Evolutionary conservation across 2,329 filamentous ascomycete species (phyloP).

Genomic region (Juglanconis juglandina): DNA sequence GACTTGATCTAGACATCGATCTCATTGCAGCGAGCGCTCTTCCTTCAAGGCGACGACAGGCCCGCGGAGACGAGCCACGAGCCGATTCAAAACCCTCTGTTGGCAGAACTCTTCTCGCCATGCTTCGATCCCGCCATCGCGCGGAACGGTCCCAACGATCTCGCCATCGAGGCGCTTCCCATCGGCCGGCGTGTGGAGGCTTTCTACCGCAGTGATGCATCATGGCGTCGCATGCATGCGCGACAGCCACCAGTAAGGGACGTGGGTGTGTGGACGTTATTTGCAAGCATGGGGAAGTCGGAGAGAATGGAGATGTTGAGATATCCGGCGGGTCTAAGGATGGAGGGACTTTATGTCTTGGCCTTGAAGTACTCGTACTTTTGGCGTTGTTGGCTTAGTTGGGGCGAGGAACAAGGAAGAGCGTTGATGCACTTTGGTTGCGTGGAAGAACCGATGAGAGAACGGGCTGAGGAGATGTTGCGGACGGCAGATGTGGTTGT

Average conservation of each 20-base stretch:
- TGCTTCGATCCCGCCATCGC: background rate
- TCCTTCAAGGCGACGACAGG: background rate
- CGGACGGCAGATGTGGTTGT: background rate
- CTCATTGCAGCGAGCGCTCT: background rate
- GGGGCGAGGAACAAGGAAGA: background rate
- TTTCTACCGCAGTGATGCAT: background rate
- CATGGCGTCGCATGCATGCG: conserved; percentile 1
- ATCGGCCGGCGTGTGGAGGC: background rate
- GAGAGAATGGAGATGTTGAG: background rate
- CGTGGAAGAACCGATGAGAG: background rate
- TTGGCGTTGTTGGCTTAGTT: background rate
- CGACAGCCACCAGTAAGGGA: background rate
- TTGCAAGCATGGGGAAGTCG: background rate
- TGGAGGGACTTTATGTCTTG: conserved; percentile 6
- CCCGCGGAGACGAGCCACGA: background rate
- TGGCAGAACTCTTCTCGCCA: background rate
- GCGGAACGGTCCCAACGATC: background rate
- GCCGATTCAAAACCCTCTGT: background rate
- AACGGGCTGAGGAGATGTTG: background rate
- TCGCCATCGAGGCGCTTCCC: conserved; percentile 5
- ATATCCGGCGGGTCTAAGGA: background rate
- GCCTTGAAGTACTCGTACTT: background rate
- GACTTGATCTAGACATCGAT: conserved; percentile 1
- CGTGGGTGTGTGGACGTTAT: background rate
- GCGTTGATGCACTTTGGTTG: background rate